Evolutionary conservation across 208 protist genomes (phyloP), one percentile per base, ranked within the genome.

Genomic region (Crithidia bombi): DNA sequence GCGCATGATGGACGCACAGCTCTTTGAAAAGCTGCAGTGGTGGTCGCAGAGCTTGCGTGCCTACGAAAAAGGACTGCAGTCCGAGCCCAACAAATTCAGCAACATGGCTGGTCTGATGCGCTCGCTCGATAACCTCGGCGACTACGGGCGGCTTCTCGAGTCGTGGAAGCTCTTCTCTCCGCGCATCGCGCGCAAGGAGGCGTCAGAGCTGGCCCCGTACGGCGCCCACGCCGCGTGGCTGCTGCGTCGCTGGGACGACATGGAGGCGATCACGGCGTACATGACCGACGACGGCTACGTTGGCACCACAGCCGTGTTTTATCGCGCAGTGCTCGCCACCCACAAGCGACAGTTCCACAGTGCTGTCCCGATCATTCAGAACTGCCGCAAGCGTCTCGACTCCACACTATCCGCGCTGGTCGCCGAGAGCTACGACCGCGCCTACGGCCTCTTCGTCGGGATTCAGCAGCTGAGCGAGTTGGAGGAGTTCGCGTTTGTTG

Each of bases 391-490:
- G 49, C 81, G 96, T 6, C 78, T 99, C 5, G 97, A 99, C 77
- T 87, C 91, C 12, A 92, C 95, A 36, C 72, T 99, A 4, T 98
- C 97, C 2, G 96, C 98, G 14, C 91, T 99, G 9, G 86, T 99
- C 5, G 91, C 94, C 30, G 98, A 99, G 84, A 98, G 92, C 78
- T 99, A 99, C 86, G 91, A 98, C 73, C 84, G 99, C 28, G 98
- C 98, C 10, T 99, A 99, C 84, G 81, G 87, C 5, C 79, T 97
- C 25, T 94, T 99, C 61, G 97, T 99, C 21, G 82, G 89, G 32
- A 93, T 99, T 51, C 98, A 99, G 83, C 98, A 99, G 81, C 84
- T 99, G 25, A 94, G 97, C 33, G 99, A 99, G 88, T 78, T 99
- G 52, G 98, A 99, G 86, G 98, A 99, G 86, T 91, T 99, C 23